Evolutionary conservation across 257 asterid species (phyloP), one percentile per base, ranked within the genome.

Genomic region (Echites panduratus): DNA sequence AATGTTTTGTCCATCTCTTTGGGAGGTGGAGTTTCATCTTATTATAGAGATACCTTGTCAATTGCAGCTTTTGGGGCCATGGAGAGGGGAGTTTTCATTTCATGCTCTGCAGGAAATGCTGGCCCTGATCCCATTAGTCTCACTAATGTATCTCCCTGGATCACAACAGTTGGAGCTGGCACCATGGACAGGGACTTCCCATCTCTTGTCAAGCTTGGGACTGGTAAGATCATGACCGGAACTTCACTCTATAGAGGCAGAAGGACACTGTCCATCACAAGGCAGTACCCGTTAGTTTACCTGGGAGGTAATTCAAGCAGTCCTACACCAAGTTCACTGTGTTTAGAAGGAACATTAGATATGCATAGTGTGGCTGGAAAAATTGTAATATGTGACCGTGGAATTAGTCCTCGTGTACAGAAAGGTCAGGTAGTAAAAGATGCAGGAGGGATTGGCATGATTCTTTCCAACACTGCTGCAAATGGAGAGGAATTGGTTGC

Each of bases 81-180:
- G 96, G 97, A 92, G 79, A 92, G 47, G 84, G 98, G 99, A 0
- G 89, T 95, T 12, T 89, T 95, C 13, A 72, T 92, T 2, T 95
- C 97, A 1, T 95, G 97, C 74, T 95, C 99, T 0, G 96, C 97
- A 0, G 98, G 99, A 20, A 92, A 95, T 74, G 96, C 94, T 4
- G 99, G 99, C 22, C 98, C 99, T 2, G 97, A 90, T 72, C 99
- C 98, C 2, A 82, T 90, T 63, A 95, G 91, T 66, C 84, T 95
- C 53, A 90, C 97, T 0, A 94, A 94, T 75, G 98, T 94, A 1
- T 90, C 98, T 0, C 99, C 99, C 1, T 95, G 98, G 99, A 89
- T 95, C 38, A 75, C 98, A 0, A 95, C 98, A 0, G 95, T 95
- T 52, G 98, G 98, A 20, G 97, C 98, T 2, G 90, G 96, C 78